A percentile compares a stretch with the other conserved stretches of the same genome.
Conservation (phyloP, 257 asterid genomes). For the Handroanthus guayacan region DNA sequence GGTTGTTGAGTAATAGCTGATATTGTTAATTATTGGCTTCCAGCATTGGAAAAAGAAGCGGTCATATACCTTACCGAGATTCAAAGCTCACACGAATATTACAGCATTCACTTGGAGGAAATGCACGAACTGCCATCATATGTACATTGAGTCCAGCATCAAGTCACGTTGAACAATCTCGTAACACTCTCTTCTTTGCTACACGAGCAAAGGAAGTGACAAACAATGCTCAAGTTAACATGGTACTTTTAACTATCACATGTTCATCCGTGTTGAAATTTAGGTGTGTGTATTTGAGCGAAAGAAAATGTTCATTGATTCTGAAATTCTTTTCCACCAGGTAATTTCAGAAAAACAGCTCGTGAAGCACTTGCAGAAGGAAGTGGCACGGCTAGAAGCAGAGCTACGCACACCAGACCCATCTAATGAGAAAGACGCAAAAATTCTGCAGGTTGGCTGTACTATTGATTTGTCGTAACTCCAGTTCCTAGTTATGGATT, state of each 20-base stretch:
- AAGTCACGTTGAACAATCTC: conserved; percentile 88
- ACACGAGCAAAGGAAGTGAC: conserved; percentile 98
- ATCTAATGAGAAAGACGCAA: conserved; percentile 70
- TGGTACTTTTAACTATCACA: conserved; percentile 54
- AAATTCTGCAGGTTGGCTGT: conserved; percentile 75
- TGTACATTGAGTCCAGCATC: conserved; percentile 97
- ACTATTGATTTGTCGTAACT: conserved; percentile 1
- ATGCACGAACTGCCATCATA: conserved; percentile 97
- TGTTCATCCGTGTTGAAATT: neutral
- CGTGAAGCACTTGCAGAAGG: conserved; percentile 95
- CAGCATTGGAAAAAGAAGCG: conserved; percentile 92
- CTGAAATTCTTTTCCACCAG: conserved; percentile 48
- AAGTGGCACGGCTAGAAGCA: conserved; percentile 95
- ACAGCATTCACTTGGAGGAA: conserved; percentile 98
- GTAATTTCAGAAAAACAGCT: conserved; percentile 92
- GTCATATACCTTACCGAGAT: conserved; percentile 93
- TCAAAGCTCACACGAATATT: conserved; percentile 95
- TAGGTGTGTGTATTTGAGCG: neutral
- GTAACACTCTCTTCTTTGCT: conserved; percentile 91
- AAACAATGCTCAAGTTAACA: conserved; percentile 89
- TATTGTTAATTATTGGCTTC: conserved; percentile 32
- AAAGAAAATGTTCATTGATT: neutral
- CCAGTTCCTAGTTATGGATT: neutral
- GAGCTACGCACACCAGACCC: conserved; percentile 87
- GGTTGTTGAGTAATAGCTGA: conserved; percentile 12